Evolutionary conservation across 129 eudicot genomes (phyloP).

Genomic region (Pittosporum tobira): DNA sequence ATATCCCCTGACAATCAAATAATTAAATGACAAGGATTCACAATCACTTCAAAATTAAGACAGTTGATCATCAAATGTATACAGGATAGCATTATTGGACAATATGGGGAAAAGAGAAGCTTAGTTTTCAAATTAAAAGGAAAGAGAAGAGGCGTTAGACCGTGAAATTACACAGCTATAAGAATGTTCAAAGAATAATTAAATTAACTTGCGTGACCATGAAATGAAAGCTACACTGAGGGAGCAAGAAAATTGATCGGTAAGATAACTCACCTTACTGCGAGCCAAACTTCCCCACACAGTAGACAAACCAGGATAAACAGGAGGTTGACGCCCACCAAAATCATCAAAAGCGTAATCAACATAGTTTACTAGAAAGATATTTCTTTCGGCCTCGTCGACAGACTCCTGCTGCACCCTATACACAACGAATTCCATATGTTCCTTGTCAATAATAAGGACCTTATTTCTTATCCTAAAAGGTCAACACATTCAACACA

Average conservation of each 20-base stretch:
- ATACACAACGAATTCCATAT: conserved; percentile 7
- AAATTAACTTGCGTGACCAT: background rate
- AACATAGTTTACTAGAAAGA: conserved; percentile 82
- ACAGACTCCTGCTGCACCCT: conserved; percentile 98
- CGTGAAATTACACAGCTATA: background rate
- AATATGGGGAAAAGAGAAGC: background rate
- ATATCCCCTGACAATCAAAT: background rate
- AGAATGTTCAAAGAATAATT: background rate
- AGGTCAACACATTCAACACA: background rate
- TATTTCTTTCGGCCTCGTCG: conserved; percentile 95
- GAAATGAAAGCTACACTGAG: background rate
- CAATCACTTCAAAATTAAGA: conserved; percentile 1
- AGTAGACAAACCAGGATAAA: conserved; percentile 96
- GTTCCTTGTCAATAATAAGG: background rate
- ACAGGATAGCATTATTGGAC: background rate
- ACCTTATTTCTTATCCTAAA: background rate
- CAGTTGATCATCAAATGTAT: background rate
- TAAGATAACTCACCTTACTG: conserved; percentile 59
- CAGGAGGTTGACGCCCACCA: conserved; percentile 98
- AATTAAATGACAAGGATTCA: conserved; percentile 4
- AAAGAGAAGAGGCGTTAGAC: background rate
- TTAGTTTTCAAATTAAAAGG: too few relatives aligned
- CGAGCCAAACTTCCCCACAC: conserved; percentile 99
- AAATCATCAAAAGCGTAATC: conserved; percentile 98
- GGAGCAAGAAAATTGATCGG: background rate